These are phyloP conservation scores for Aurantiochytrium sp. DNA, from an alignment of 108 stramenopile species.

Conservation along the genomic window DNA sequence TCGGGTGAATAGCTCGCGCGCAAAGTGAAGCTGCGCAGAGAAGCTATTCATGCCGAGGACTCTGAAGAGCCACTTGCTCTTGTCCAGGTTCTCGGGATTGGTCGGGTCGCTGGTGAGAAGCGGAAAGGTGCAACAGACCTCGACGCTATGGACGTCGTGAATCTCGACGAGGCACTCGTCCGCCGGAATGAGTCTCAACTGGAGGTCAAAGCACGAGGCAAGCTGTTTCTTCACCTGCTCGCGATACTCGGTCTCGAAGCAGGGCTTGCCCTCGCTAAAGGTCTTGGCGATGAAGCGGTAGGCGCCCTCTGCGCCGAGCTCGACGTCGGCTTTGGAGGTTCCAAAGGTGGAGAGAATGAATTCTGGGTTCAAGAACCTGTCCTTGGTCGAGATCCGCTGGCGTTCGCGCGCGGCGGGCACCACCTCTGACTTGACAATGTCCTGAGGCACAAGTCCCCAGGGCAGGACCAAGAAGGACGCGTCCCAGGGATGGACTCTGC, in stretches of 20 bases:
- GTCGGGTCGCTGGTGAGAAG: background rate
- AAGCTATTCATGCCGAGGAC: background rate
- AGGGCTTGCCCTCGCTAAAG: background rate
- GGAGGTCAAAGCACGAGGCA: background rate
- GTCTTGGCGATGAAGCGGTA: background rate
- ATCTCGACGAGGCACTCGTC: background rate
- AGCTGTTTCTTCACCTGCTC: background rate
- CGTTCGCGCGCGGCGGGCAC: background rate
- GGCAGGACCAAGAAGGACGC: background rate
- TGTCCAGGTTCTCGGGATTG: background rate
- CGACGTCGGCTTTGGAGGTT: background rate
- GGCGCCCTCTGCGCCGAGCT: background rate
- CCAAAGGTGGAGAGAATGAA: background rate
- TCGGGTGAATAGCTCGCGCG: background rate
- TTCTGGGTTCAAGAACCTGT: background rate
- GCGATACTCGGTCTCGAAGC: background rate
- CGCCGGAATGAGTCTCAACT: background rate
- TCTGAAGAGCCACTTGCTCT: background rate
- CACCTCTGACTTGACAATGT: slow-evolving; percentile 3
- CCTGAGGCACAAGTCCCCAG: background rate
- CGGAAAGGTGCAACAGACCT: background rate
- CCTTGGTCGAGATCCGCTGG: background rate
- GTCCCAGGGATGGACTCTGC: background rate
- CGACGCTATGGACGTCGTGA: background rate
- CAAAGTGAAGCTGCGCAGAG: background rate